Evolutionary conservation across 2,329 filamentous ascomycete species (phyloP).

Genomic region (Penicillium sp.): DNA sequence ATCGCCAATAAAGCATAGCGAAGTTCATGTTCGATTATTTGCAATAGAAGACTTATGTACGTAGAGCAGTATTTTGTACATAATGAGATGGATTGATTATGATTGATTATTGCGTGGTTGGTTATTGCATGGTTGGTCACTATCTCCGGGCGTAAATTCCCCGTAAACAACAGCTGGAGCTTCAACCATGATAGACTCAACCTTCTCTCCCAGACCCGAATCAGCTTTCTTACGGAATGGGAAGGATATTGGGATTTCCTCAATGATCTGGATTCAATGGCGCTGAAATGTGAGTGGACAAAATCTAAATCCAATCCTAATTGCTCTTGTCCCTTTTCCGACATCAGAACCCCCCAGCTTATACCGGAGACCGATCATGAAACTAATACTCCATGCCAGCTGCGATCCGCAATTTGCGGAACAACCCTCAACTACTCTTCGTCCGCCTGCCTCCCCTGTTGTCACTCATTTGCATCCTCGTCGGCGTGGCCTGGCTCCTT

Average conservation of each 20-base stretch:
- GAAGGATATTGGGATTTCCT: background rate
- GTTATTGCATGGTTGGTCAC: background rate
- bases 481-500: slow-evolving; percentile 87
- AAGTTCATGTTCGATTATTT: background rate
- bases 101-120: background rate
- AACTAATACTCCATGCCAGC: slow-evolving; percentile 32
- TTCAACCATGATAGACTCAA: background rate
- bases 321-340: background rate
- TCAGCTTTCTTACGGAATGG: background rate
- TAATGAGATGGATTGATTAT: background rate
- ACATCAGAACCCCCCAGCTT: background rate
- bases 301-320: background rate
- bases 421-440: slow-evolving; percentile 72
- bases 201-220: background rate
- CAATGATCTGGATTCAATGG: slow-evolving; percentile 27
- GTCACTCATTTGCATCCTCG: slow-evolving; percentile 77
- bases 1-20: slow-evolving; percentile 3
- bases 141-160: background rate
- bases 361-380: slow-evolving; percentile 10
- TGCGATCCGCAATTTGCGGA: slow-evolving; percentile 59
- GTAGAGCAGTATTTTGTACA: background rate
- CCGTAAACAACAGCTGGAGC: slow-evolving; percentile 4
- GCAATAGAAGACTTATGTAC: background rate
- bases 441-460: slow-evolving; percentile 81
- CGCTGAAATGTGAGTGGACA: slow-evolving; percentile 40